These are phyloP conservation scores for Fusarium nygamai DNA, from an alignment of 2,329 filamentous ascomycete species.

Conservation along the genomic window DNA sequence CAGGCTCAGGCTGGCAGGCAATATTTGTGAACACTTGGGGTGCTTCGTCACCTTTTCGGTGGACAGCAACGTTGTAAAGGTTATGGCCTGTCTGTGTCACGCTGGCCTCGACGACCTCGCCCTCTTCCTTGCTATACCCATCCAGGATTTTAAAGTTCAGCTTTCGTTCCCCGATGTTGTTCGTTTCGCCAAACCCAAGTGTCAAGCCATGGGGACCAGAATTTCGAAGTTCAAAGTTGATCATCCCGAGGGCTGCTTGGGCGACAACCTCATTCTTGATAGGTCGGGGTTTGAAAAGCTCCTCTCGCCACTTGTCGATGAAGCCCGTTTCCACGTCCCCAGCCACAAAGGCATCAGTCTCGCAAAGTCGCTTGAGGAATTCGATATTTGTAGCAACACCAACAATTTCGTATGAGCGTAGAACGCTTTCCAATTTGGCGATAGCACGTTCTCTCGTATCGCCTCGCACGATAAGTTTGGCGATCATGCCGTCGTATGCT, in stretches of 20 bases:
- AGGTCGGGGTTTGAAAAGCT: slow-evolving; percentile 74
- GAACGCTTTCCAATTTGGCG: slow-evolving; percentile 79
- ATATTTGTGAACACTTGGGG: slow-evolving; percentile 57
- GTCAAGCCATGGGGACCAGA: slow-evolving; percentile 57
- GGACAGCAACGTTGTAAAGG: slow-evolving; percentile 58
- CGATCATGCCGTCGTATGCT: slow-evolving; percentile 98
- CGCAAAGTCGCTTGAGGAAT: slow-evolving; percentile 89
- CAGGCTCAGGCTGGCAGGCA: slow-evolving; percentile 50
- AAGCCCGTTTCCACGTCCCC: slow-evolving; percentile 96
- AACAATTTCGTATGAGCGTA: slow-evolving; percentile 91
- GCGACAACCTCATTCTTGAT: slow-evolving; percentile 80
- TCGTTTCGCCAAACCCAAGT: slow-evolving; percentile 64
- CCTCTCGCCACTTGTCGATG: slow-evolving; percentile 85
- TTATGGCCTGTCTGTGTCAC: slow-evolving; percentile 59
- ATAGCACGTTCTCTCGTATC: slow-evolving; percentile 82
- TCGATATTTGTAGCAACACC: slow-evolving; percentile 96
- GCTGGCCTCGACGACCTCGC: slow-evolving; percentile 66
- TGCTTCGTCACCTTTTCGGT: slow-evolving; percentile 52
- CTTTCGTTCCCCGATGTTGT: slow-evolving; percentile 55
- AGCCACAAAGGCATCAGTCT: slow-evolving; percentile 81
- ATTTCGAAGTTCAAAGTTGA: slow-evolving; percentile 60
- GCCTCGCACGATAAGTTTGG: slow-evolving; percentile 93
- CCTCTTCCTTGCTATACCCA: slow-evolving; percentile 69
- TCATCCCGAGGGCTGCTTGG: slow-evolving; percentile 84
- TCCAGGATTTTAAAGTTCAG: slow-evolving; percentile 68